Percentiles rank a stretch among this genome's conserved stretches.
Evolutionary conservation across 768 basidiomycete genomes (phyloP).

Genomic region (Hericium rajendrae): DNA sequence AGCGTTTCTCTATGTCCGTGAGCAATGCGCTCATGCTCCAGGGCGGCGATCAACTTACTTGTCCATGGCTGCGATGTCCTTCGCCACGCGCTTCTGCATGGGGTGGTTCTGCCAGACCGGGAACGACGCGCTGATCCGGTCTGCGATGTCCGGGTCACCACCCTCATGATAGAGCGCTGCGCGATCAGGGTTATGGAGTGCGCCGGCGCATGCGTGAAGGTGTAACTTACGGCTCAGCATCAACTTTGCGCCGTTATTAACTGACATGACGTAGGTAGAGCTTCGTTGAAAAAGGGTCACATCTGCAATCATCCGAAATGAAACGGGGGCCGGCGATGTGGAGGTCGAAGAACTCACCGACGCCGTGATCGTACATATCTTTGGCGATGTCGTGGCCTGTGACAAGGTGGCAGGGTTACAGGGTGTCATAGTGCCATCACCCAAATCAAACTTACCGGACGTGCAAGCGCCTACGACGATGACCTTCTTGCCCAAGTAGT

Average conservation of each 20-base stretch:
- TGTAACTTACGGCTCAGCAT: background rate
- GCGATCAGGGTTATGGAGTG: background rate
- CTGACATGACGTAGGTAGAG: conserved; percentile 27
- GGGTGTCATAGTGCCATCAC: background rate
- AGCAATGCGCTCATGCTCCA: background rate
- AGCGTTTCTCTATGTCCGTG: conserved; percentile 32
- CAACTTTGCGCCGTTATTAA: conserved; percentile 14
- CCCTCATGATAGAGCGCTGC: conserved; percentile 11
- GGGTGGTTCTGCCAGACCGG: conserved; percentile 10
- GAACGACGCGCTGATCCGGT: conserved; percentile 40
- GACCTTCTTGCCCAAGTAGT: conserved; percentile 30
- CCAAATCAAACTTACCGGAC: conserved; percentile 4
- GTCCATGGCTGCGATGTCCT: conserved; percentile 44
- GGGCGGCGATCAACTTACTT: conserved; percentile 20
- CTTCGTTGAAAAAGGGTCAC: conserved; percentile 23
- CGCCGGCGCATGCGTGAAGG: background rate
- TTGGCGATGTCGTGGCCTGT: conserved; percentile 25
- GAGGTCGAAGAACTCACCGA: conserved; percentile 7
- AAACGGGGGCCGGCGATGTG: background rate
- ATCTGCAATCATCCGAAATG: conserved; percentile 5
- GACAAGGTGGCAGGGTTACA: background rate
- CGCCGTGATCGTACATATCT: conserved; percentile 20
- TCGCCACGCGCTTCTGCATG: conserved; percentile 27
- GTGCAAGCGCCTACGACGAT: conserved; percentile 30
- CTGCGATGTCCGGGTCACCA: conserved; percentile 36